Evolutionary conservation across 1,284 basidiomycete species (phyloP), one percentile per base, ranked within the genome.

Genomic region (Kwoniella shivajii): DNA sequence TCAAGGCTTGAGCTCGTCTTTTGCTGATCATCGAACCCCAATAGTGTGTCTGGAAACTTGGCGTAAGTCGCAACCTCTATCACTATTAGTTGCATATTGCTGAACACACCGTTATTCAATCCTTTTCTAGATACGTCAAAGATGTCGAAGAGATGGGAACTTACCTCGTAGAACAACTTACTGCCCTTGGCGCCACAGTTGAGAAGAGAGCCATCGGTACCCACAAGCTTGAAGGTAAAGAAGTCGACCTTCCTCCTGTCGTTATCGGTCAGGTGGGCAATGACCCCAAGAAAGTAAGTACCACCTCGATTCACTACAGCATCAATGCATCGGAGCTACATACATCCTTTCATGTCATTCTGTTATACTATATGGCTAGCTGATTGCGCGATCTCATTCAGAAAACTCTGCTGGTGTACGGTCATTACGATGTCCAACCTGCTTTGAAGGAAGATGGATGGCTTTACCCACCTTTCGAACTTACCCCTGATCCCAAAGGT

Each of bases 361-460:
- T 39, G 16, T 22, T n/a, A n/a, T n/a, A n/a, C n/a, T n/a, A n/a
- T n/a, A n/a, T n/a, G n/a, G n/a, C n/a, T n/a, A n/a, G 18, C 42
- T 45, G 26, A 42, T 56, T 26, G 26, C 53, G 57, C 56, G 54
- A 52, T 64, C n/a, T 22, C 26, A 16, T 16, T 31, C 11, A 78
- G 85, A 94, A 90, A 84, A 97, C 92, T 0, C 85, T 97, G 51
- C 83, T 96, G 24, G 81, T 96, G 44, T 97, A 97, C 73, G 93
- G 92, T 1, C 90, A 93, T 74, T 93, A 89, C 70, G 77, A 79
- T 56, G 77, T 79, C 26, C 78, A 79, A 63, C 77, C 77, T 22
- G 80, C 80, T 24, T 77, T 82, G 56, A 84, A 85, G 73, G 87
- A 87, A 29, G 94, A 97, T 69, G 92, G 92, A 31, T 95, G 94